Percentiles rank a stretch among this genome's conserved stretches.
These are phyloP conservation scores for Choiromyces venosus DNA, from an alignment of 495 filamentous ascomycete species.

Conservation along the genomic window DNA sequence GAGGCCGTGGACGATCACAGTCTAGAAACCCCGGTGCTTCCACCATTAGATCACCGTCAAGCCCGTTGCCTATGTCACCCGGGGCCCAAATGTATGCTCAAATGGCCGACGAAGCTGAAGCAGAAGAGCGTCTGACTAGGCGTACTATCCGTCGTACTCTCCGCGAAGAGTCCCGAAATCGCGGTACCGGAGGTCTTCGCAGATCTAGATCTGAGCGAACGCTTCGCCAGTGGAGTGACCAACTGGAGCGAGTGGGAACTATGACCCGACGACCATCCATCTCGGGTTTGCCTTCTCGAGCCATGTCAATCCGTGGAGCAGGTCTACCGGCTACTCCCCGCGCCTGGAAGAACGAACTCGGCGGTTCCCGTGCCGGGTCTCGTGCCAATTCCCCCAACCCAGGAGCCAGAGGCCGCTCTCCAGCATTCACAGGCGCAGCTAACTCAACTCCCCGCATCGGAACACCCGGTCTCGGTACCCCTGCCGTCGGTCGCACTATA, in stretches of 20 bases:
- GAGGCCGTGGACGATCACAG: conserved; percentile 22
- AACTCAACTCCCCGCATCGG: conserved; percentile 8
- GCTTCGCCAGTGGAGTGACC: conserved; percentile 38
- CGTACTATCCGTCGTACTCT: conserved; percentile 19
- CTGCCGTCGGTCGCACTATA: conserved; percentile 27
- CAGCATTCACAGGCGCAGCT: conserved; percentile 22
- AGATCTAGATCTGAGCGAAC: conserved; percentile 40
- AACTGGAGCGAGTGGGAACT: conserved; percentile 34
- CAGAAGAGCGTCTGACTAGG: conserved; percentile 25
- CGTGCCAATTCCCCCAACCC: conserved; percentile 22
- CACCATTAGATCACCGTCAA: conserved; percentile 65
- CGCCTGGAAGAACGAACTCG: conserved; percentile 40
- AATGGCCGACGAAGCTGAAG: conserved; percentile 34
- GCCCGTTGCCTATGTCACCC: conserved; percentile 64
- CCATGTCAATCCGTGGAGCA: conserved; percentile 30
- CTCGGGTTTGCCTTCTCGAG: conserved; percentile 28
- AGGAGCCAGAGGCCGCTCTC: conserved; percentile 21
- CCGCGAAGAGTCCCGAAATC: conserved; percentile 28
- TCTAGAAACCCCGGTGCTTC: conserved; percentile 20
- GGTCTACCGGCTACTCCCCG: conserved; percentile 37
- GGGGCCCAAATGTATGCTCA: conserved; percentile 33
- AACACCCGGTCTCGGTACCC: conserved; percentile 21
- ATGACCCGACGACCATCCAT: conserved; percentile 31
- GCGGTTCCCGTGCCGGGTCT: conserved; percentile 30
- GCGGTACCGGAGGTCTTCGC: conserved; percentile 19